Evolutionary conservation across 2,329 filamentous ascomycete genomes (phyloP).

Genomic region (Phaeosphaeria sp.): DNA sequence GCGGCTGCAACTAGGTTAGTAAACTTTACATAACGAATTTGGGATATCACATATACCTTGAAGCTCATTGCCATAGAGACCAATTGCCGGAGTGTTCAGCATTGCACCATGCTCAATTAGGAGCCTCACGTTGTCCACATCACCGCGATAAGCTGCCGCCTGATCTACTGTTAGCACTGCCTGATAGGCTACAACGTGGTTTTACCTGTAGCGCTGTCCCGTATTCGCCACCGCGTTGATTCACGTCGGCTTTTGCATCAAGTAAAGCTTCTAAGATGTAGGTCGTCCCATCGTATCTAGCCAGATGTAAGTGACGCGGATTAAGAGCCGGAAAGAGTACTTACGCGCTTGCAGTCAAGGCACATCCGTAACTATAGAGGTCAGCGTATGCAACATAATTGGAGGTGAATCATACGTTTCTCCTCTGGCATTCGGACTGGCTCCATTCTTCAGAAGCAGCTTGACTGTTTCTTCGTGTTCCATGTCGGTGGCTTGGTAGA

Average conservation of each 20-base stretch:
- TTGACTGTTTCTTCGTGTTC: constrained; percentile 27
- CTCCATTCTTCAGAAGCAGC: constrained; percentile 26
- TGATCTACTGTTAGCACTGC: neutral
- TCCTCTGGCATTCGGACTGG: constrained; percentile 28
- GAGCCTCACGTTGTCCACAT: constrained; percentile 26
- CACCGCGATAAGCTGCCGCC: constrained; percentile 19
- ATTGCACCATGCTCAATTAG: constrained; percentile 28
- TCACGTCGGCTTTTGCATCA: constrained; percentile 26
- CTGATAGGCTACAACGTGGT: neutral
- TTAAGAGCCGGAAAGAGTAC: neutral
- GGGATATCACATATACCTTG: constrained; percentile 7
- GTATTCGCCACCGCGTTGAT: constrained; percentile 28
- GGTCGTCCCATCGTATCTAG: constrained; percentile 25
- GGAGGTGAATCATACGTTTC: constrained; percentile 12
- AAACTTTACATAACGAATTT: neutral
- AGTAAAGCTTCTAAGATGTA: constrained; percentile 25
- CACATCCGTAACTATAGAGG: constrained; percentile 20
- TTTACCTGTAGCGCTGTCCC: constrained; percentile 26
- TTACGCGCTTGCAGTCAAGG: constrained; percentile 24
- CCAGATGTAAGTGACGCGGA: neutral
- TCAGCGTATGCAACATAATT: constrained; percentile 3
- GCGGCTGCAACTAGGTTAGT: constrained; percentile 16
- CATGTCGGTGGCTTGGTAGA: constrained; percentile 27
- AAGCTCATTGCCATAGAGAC: constrained; percentile 26
- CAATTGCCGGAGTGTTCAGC: constrained; percentile 26